A percentile compares a stretch with the other conserved stretches of the same genome.
These are phyloP conservation scores for Xylariaceae sp. DNA, from an alignment of 2,329 filamentous ascomycete species.

Conservation along the genomic window DNA sequence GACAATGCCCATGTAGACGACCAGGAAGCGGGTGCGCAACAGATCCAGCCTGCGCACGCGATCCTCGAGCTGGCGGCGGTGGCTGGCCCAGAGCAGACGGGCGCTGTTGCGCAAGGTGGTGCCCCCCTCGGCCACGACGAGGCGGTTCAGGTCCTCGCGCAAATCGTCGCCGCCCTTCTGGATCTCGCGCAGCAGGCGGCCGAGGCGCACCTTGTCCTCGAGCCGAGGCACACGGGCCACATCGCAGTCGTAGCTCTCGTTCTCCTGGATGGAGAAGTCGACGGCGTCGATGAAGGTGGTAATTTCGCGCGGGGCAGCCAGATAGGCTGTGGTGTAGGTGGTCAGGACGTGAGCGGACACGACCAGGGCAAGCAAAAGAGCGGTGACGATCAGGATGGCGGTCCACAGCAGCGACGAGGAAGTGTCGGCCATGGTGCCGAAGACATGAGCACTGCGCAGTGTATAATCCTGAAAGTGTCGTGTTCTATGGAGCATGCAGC, in stretches of 20 bases:
- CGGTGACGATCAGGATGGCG: slow-evolving; percentile 50
- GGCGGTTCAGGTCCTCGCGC: slow-evolving; percentile 48
- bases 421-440: slow-evolving; percentile 44
- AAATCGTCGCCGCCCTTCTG: slow-evolving; percentile 53
- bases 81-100: slow-evolving; percentile 51
- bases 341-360: slow-evolving; percentile 45
- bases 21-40: slow-evolving; percentile 56
- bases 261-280: slow-evolving; percentile 56
- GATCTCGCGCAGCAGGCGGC: slow-evolving; percentile 52
- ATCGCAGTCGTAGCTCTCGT: slow-evolving; percentile 56
- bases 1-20: slow-evolving; percentile 56
- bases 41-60: slow-evolving; percentile 52
- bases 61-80: slow-evolving; percentile 47
- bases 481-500: slow-evolving; percentile 7
- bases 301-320: slow-evolving; percentile 51
- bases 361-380: slow-evolving; percentile 47
- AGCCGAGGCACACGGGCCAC: slow-evolving; percentile 49
- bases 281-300: slow-evolving; percentile 50
- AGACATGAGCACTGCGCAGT: slow-evolving; percentile 15
- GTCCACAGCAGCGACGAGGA: slow-evolving; percentile 47
- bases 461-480: slow-evolving; percentile 8
- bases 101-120: slow-evolving; percentile 38
- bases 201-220: slow-evolving; percentile 55
- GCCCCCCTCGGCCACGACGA: slow-evolving; percentile 40
- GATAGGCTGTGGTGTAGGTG: slow-evolving; percentile 48